Percentiles rank a stretch among this genome's conserved stretches.
phyloP scores from a whole-genome alignment of 176 grass and related monocot species.

The Ensete ventricosum region DNA sequence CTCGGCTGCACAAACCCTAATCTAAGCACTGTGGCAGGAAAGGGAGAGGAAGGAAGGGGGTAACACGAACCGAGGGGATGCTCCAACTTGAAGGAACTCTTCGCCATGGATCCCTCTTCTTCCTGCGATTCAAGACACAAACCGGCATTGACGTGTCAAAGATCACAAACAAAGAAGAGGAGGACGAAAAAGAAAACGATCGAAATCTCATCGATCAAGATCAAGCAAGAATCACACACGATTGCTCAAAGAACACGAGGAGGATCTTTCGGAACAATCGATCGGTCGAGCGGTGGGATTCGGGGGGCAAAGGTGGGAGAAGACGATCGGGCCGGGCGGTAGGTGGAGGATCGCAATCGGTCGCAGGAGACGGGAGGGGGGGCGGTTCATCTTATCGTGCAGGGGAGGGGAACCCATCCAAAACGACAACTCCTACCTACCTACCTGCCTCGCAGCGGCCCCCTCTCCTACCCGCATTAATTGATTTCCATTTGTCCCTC shows the following conservation, averaged over 20 bases:
- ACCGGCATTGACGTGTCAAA: not conserved
- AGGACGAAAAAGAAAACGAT: not conserved
- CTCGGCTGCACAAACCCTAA: not conserved
- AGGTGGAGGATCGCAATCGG: too few relatives aligned
- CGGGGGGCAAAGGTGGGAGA: too few relatives aligned
- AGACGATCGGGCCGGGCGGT: too few relatives aligned
- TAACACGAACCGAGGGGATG: slow-evolving; percentile 74
- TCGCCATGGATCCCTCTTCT: slow-evolving; percentile 40
- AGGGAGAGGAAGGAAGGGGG: not conserved
- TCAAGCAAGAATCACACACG: too few relatives aligned
- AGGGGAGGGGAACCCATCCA: too few relatives aligned
- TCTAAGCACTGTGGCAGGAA: not conserved
- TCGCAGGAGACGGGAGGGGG: too few relatives aligned
- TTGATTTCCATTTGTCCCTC: too few relatives aligned
- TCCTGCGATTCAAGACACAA: slow-evolving; percentile 3
- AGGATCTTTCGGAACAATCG: not conserved
- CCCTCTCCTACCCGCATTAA: too few relatives aligned
- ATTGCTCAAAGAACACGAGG: not conserved
- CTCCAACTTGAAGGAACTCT: slow-evolving; percentile 83
- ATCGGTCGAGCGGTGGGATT: too few relatives aligned
- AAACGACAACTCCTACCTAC: too few relatives aligned
- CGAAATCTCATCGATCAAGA: not conserved
- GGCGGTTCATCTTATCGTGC: too few relatives aligned
- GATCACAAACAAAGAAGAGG: not conserved
- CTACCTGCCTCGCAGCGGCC: rapidly evolving